These are phyloP conservation scores for Ogataea trehaloabstinens DNA, from an alignment of 805 yeast species.

Conservation along the genomic window DNA sequence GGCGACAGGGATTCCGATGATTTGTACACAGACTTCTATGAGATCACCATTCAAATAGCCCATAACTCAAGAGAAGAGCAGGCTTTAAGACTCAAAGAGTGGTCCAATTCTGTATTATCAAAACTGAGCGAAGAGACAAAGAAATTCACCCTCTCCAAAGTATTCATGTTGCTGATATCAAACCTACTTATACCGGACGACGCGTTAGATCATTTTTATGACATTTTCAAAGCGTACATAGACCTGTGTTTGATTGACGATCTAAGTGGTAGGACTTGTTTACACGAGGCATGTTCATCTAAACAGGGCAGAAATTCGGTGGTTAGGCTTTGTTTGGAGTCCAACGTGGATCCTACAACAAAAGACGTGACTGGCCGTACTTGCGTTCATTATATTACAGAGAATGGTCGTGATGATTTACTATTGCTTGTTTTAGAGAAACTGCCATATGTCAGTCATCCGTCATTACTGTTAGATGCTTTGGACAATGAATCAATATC, in stretches of 20 bases:
- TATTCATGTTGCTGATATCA: slow-evolving; percentile 68
- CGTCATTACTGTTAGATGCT: slow-evolving; percentile 39
- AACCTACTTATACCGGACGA: slow-evolving; percentile 64
- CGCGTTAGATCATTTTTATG: slow-evolving; percentile 49
- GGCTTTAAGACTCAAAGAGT: slow-evolving; percentile 28
- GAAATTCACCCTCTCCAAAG: slow-evolving; percentile 54
- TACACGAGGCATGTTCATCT: slow-evolving; percentile 62
- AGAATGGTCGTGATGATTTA: slow-evolving; percentile 47
- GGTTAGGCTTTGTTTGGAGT: slow-evolving; percentile 25
- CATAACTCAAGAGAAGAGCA: slow-evolving; percentile 36
- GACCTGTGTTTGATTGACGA: slow-evolving; percentile 69
- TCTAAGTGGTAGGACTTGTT: slow-evolving; percentile 64
- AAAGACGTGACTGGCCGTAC: slow-evolving; percentile 73
- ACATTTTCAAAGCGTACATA: slow-evolving; percentile 50
- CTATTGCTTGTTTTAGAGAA: slow-evolving; percentile 36
- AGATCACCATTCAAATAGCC: slow-evolving; percentile 33
- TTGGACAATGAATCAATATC: slow-evolving; percentile 77
- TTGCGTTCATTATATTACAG: slow-evolving; percentile 86
- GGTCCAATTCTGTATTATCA: slow-evolving; percentile 44
- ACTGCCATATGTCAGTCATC: slow-evolving; percentile 25
- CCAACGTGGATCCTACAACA: slow-evolving; percentile 28
- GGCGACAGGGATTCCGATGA: slow-evolving; percentile 53
- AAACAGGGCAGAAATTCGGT: slow-evolving; percentile 25
- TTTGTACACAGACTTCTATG: slow-evolving; percentile 63
- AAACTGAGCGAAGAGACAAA: slow-evolving; percentile 42